phyloP scores from a whole-genome alignment of 257 asterid genomes.

The Haberlea rhodopensis region DNA sequence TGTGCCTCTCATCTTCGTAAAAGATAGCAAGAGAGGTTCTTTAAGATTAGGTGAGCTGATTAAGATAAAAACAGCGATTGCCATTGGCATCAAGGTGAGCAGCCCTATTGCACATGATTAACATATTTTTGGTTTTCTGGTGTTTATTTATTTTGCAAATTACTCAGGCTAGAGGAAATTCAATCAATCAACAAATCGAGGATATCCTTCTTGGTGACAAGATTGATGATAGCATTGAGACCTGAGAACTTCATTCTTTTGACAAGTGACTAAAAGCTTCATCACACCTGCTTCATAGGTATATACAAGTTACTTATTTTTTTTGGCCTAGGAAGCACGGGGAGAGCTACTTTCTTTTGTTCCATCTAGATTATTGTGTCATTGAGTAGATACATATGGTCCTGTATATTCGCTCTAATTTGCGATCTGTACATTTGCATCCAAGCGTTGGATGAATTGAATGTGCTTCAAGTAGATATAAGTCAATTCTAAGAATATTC shows the following conservation, averaged over 20 bases:
- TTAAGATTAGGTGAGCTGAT: conserved; percentile 72
- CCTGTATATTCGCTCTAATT: too few relatives aligned
- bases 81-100: conserved; percentile 75
- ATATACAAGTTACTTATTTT: too few relatives aligned
- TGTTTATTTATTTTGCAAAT: conserved; percentile 18
- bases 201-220: conserved; percentile 26
- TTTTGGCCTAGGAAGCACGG: too few relatives aligned
- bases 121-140: background rate
- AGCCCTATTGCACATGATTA: background rate
- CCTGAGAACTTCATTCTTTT: conserved; percentile 15
- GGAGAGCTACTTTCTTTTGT: too few relatives aligned
- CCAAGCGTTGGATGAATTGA: too few relatives aligned
- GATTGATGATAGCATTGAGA: conserved; percentile 20
- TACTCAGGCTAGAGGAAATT: conserved; percentile 57
- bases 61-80: conserved; percentile 73
- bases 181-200: conserved; percentile 44
- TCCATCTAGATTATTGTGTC: too few relatives aligned
- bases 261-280: background rate
- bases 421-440: too few relatives aligned
- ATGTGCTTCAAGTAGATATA: too few relatives aligned
- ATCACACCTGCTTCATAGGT: background rate
- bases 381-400: too few relatives aligned
- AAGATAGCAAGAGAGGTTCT: conserved; percentile 69
- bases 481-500: too few relatives aligned
- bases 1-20: conserved; percentile 62